Percentiles rank a stretch among this genome's conserved stretches.
Conservation (phyloP, 140 eudicot species). For the Flaveria floridana region DNA sequence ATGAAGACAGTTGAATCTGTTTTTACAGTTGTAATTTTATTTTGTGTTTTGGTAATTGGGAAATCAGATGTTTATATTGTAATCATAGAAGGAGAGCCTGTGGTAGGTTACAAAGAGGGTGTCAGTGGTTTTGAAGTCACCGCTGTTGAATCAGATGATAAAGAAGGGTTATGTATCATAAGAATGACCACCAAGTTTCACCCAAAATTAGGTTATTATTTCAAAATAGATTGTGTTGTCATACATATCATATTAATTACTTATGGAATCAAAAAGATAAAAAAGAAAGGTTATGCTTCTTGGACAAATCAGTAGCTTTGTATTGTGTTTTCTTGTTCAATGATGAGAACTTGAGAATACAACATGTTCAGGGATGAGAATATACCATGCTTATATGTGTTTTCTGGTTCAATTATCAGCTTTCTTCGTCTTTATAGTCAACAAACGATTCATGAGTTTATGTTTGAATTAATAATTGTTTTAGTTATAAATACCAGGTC, state of each 20-base stretch:
- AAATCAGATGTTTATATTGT: constrained; percentile 76
- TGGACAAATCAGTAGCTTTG: too few species aligned
- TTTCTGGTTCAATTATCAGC: too few species aligned
- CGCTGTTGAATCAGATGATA: constrained; percentile 68
- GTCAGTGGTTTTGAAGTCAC: constrained; percentile 76
- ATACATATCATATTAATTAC: too few species aligned
- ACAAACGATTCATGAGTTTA: too few species aligned
- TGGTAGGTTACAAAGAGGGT: constrained; percentile 79
- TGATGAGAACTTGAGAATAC: too few species aligned
- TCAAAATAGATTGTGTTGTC: background rate
- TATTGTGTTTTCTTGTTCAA: too few species aligned
- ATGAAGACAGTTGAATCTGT: constrained; percentile 43
- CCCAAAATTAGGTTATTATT: background rate
- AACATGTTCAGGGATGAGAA: too few species aligned
- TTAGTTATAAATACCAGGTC: too few species aligned
- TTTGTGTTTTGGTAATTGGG: constrained; percentile 36
- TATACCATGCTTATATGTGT: too few species aligned
- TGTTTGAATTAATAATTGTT: too few species aligned
- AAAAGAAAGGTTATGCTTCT: background rate
- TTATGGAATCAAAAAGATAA: background rate
- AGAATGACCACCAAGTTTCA: too few species aligned
- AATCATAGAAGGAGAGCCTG: constrained; percentile 88
- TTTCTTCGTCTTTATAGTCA: too few species aligned
- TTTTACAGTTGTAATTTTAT: constrained; percentile 37
- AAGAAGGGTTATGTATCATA: background rate